Conservation (phyloP, 345 rosid species). For the Anastatica hierochuntica region DNA sequence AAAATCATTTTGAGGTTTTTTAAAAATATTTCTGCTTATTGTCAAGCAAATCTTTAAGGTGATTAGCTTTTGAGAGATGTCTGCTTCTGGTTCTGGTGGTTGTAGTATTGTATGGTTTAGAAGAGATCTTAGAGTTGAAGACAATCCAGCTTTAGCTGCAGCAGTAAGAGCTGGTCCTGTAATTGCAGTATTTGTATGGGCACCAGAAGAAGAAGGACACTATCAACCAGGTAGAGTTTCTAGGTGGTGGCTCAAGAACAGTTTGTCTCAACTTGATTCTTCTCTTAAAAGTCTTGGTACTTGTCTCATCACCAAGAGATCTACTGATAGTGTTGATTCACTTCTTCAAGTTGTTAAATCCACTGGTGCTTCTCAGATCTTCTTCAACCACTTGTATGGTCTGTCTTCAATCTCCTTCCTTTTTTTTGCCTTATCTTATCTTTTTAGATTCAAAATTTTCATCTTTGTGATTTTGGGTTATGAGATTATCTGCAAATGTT, state of each 20-base stretch:
- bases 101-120: slow-evolving; percentile 97
- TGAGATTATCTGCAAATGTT: background rate
- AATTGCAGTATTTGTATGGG: slow-evolving; percentile 74
- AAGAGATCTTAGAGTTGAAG: slow-evolving; percentile 97
- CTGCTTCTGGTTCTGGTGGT: slow-evolving; percentile 32
- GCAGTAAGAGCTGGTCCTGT: slow-evolving; percentile 89
- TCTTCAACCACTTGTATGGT: slow-evolving; percentile 99
- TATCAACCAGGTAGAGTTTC: slow-evolving; percentile 91
- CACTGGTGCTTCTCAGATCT: slow-evolving; percentile 88
- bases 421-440: background rate
- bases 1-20: slow-evolving; percentile 13
- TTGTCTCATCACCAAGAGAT: slow-evolving; percentile 72
- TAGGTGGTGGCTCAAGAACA: slow-evolving; percentile 98
- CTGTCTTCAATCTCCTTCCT: slow-evolving; percentile 26
- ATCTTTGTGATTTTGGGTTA: background rate
- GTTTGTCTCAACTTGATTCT: slow-evolving; percentile 83
- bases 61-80: slow-evolving; percentile 39
- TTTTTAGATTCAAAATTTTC: background rate
- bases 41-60: slow-evolving; percentile 17
- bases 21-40: slow-evolving; percentile 7
- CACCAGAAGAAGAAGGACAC: slow-evolving; percentile 93
- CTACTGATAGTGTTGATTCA: slow-evolving; percentile 68
- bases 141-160: slow-evolving; percentile 86
- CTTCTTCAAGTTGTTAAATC: slow-evolving; percentile 74
- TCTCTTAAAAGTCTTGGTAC: slow-evolving; percentile 86